A percentile compares a stretch with the other conserved stretches of the same genome.
These are phyloP conservation scores for Moesziomyces sp. DNA, from an alignment of 1,284 basidiomycete species.

Conservation along the genomic window DNA sequence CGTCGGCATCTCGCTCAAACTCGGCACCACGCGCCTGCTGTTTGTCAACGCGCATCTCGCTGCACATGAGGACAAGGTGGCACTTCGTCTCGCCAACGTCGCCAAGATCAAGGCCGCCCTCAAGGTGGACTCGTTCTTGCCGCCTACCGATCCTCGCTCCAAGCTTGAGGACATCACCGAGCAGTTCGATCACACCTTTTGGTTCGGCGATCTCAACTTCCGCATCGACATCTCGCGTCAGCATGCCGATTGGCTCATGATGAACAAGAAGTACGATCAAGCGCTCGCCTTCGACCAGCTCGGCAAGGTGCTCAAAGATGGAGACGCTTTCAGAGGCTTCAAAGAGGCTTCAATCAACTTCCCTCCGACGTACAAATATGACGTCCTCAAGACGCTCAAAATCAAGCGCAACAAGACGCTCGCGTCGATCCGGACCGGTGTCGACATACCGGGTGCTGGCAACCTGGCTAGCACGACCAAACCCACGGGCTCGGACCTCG, in stretches of 20 bases:
- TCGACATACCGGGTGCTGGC: slow-evolving; percentile 23
- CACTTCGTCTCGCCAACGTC: slow-evolving; percentile 67
- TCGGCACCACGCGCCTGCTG: slow-evolving; percentile 78
- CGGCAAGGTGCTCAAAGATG: slow-evolving; percentile 75
- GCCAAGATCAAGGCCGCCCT: slow-evolving; percentile 71
- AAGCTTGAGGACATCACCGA: slow-evolving; percentile 76
- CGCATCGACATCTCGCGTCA: slow-evolving; percentile 71
- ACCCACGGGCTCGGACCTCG: slow-evolving; percentile 8
- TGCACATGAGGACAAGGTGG: slow-evolving; percentile 62
- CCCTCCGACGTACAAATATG: slow-evolving; percentile 80
- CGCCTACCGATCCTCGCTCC: slow-evolving; percentile 72
- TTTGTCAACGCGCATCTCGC: slow-evolving; percentile 90
- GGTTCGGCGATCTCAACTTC: slow-evolving; percentile 68
- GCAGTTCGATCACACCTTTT: slow-evolving; percentile 82
- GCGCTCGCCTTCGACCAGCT: slow-evolving; percentile 80
- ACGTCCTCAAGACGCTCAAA: slow-evolving; percentile 73
- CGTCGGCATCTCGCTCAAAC: slow-evolving; percentile 81
- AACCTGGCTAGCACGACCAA: not conserved
- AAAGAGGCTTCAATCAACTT: slow-evolving; percentile 68
- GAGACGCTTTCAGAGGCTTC: slow-evolving; percentile 74
- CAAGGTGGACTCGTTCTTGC: slow-evolving; percentile 73
- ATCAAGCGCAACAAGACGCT: slow-evolving; percentile 56
- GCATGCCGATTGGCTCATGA: slow-evolving; percentile 73
- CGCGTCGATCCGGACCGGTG: slow-evolving; percentile 12
- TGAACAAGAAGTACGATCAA: slow-evolving; percentile 69